Evolutionary conservation across 257 asterid genomes (phyloP).

Genomic region (Mentha longifolia): DNA sequence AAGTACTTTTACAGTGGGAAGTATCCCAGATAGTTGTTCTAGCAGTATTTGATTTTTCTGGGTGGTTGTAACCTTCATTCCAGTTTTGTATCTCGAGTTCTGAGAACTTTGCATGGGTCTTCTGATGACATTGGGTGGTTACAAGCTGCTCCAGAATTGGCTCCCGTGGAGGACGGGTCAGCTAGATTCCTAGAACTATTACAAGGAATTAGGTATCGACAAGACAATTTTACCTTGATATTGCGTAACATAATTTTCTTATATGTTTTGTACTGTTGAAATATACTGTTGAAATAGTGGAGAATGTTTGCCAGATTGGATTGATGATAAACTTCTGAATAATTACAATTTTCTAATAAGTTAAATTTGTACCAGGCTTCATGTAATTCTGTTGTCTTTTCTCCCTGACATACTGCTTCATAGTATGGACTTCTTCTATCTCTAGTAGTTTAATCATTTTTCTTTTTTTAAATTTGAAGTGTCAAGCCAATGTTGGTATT

Average conservation of each 20-base stretch:
- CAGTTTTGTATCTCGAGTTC: conserved; percentile 61
- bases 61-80: conserved; percentile 27
- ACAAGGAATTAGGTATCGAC: conserved; percentile 65
- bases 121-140: conserved; percentile 96
- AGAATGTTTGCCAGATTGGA: not conserved
- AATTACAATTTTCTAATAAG: not conserved
- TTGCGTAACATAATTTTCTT: not conserved
- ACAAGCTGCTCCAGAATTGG: conserved; percentile 71
- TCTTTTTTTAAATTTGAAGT: not conserved
- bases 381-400: not conserved
- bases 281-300: not conserved
- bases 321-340: not conserved
- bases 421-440: no score
- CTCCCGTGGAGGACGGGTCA: conserved; percentile 87
- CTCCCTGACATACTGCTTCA: no score
- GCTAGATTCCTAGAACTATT: conserved; percentile 77
- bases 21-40: conserved; percentile 5
- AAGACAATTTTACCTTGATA: conserved; percentile 10
- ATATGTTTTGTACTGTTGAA: conserved; percentile 9
- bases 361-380: not conserved
- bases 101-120: conserved; percentile 75
- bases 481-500: not conserved
- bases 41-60: conserved; percentile 10
- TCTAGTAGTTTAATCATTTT: no score
- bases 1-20: conserved; percentile 13